Conservation (phyloP, 2,329 filamentous ascomycete species). For the Penicillium sp. region DNA sequence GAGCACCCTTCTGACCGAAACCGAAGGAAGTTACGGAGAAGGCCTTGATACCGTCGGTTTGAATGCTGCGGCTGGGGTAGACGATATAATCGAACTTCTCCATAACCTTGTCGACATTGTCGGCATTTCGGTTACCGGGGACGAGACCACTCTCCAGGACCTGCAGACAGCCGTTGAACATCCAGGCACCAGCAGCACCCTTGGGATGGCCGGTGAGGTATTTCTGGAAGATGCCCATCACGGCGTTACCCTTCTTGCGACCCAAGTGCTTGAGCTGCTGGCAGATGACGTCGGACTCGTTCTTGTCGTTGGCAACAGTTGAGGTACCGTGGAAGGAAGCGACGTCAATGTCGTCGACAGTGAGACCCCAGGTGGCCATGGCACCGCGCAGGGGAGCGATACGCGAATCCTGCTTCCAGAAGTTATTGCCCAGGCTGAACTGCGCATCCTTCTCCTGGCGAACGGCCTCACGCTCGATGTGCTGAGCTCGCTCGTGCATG, state of each 20-base stretch:
- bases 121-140: constrained; percentile 94
- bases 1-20: constrained; percentile 98
- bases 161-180: constrained; percentile 98
- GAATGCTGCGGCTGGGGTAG: constrained; percentile 90
- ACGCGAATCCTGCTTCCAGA: constrained; percentile 93
- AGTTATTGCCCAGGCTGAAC: constrained; percentile 91
- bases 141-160: constrained; percentile 92
- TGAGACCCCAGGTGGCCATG: constrained; percentile 95
- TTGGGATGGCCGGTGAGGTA: constrained; percentile 98
- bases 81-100: constrained; percentile 98
- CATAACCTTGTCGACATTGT: constrained; percentile 95
- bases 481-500: constrained; percentile 74
- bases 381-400: constrained; percentile 96
- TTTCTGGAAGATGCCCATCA: constrained; percentile 98
- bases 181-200: constrained; percentile 98
- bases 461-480: constrained; percentile 83
- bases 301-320: constrained; percentile 98
- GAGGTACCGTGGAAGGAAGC: constrained; percentile 99
- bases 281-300: constrained; percentile 96
- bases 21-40: constrained; percentile 99
- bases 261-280: constrained; percentile 94
- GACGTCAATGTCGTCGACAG: constrained; percentile 90
- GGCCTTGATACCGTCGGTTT: constrained; percentile 97
- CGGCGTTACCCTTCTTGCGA: constrained; percentile 91
- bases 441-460: constrained; percentile 93